Percentiles rank a stretch among this genome's conserved stretches.
Evolutionary conservation across 345 rosid species (phyloP).

Genomic region (Nephelium lappaceum): DNA sequence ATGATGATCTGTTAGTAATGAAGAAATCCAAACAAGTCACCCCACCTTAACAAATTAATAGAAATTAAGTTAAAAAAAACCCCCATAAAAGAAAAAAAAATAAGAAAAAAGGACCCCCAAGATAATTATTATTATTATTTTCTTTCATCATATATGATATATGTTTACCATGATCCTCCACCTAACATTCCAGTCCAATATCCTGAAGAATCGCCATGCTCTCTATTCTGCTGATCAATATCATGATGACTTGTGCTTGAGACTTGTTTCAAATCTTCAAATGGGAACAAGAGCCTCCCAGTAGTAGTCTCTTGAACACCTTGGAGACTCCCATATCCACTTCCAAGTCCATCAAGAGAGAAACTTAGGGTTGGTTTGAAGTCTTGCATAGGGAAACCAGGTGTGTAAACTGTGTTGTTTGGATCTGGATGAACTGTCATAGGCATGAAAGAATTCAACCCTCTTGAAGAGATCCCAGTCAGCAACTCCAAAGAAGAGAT

Average conservation of each 20-base stretch:
- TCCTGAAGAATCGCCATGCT: conserved; percentile 62
- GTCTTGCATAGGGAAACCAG: conserved; percentile 73
- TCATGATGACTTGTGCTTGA: conserved; percentile 41
- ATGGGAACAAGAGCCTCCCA: conserved; percentile 84
- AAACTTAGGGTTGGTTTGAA: conserved; percentile 82
- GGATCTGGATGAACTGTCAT: conserved; percentile 63
- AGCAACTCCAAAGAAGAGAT: conserved; percentile 62
- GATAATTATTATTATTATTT: conserved; percentile 20
- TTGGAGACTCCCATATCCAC: conserved; percentile 51
- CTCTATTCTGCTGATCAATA: conserved; percentile 45
- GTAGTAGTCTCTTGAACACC: conserved; percentile 45
- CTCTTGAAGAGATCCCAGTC: conserved; percentile 61
- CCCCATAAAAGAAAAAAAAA: conserved; percentile 19
- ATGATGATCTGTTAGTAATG: conserved; percentile 41
- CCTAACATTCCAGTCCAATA: conserved; percentile 96
- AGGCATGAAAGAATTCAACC: conserved; percentile 68
- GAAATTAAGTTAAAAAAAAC: conserved; percentile 21
- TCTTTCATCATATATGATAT: conserved; percentile 18
- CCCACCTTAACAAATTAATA: conserved; percentile 37
- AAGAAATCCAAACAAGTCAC: conserved; percentile 50
- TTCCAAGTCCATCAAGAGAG: conserved; percentile 75
- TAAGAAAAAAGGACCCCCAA: conserved; percentile 24
- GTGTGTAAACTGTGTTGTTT: conserved; percentile 36
- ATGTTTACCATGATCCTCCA: conserved; percentile 90
- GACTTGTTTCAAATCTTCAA: conserved; percentile 89